Evolutionary conservation across 2,329 filamentous ascomycete species (phyloP), one percentile per base, ranked within the genome.

Genomic region (Fusarium sp.): DNA sequence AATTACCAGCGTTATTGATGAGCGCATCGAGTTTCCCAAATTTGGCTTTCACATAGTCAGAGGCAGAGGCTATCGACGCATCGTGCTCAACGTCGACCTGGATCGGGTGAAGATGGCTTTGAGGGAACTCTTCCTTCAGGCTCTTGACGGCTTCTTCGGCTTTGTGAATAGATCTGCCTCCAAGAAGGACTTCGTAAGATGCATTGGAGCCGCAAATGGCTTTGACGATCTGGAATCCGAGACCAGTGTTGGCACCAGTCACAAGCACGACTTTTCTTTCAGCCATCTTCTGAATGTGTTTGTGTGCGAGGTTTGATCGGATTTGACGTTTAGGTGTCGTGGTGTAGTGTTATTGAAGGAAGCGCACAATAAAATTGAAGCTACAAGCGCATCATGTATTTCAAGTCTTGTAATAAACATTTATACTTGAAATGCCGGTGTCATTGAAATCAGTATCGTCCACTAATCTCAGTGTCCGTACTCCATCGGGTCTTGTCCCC

Each of bases 51-150:
- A 57, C 40, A 6, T 24, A 8, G 2, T 57, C 39, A 7, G 15
- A 33, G n/a, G n/a, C 31, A 6, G 38, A 9, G 5, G 14, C 6
- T n/a, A 57, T 57, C 2, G 55, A 57, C 13, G 8, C 1, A 36
- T 57, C 38, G n/a, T 36, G 28, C 14, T 53, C 47, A 17, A 57
- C n/a, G 4, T 57, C 55, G 21, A 54, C 31, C 13, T 57, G 54
- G 19, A 57, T 34, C 5, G 46, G 11, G 4, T 33, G 24, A 14
- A 39, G 53, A 6, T 17, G 1, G 44, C 33, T 51, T 6, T 19
- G 6, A 1, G 53, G 24, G 15, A 56, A 39, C 44, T 50, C 15
- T 39, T 40, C 24, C 33, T 56, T 51, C 8, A 51, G 33, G 33
- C 3, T 17, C 6, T 50, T 51, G 24, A 56, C 4, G 19, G 53